phyloP scores from a whole-genome alignment of 805 yeast genomes.

The Yamadazyma philogaea region DNA sequence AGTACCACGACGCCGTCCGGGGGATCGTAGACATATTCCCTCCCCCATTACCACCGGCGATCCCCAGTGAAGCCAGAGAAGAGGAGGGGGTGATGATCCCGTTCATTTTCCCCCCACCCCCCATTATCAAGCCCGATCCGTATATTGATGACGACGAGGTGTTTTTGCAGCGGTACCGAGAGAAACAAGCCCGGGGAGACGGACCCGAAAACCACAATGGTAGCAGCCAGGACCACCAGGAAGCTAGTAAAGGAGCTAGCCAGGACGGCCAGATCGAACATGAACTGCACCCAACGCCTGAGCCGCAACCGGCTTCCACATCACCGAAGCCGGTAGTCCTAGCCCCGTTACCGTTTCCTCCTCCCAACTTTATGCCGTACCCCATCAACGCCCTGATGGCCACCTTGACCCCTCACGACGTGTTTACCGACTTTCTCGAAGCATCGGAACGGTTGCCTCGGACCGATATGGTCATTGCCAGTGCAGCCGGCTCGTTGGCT shows the following conservation, averaged over 20 bases:
- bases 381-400: conserved; percentile 37
- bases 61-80: conserved; percentile 2
- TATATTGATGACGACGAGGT: conserved; percentile 12
- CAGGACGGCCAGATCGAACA: no score
- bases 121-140: conserved; percentile 29
- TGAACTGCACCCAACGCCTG: no score
- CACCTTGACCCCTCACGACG: conserved; percentile 33
- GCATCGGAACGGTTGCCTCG: conserved; percentile 38
- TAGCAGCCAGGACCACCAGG: conserved; percentile 1
- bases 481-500: conserved; percentile 43
- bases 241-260: neutral
- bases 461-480: conserved; percentile 44
- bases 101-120: conserved; percentile 43
- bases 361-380: conserved; percentile 44
- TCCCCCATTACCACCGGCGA: conserved; percentile 39
- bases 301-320: no score
- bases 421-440: conserved; percentile 32
- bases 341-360: conserved; percentile 46
- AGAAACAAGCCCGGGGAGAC: neutral
- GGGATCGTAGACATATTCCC: conserved; percentile 23
- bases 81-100: conserved; percentile 40
- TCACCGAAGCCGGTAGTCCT: conserved; percentile 16
- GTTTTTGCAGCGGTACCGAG: conserved; percentile 4
- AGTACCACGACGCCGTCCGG: conserved; percentile 16
- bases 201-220: neutral